Evolutionary conservation across 2,329 filamentous ascomycete genomes (phyloP), one percentile per base, ranked within the genome.

Genomic region (Fusarium compactum): DNA sequence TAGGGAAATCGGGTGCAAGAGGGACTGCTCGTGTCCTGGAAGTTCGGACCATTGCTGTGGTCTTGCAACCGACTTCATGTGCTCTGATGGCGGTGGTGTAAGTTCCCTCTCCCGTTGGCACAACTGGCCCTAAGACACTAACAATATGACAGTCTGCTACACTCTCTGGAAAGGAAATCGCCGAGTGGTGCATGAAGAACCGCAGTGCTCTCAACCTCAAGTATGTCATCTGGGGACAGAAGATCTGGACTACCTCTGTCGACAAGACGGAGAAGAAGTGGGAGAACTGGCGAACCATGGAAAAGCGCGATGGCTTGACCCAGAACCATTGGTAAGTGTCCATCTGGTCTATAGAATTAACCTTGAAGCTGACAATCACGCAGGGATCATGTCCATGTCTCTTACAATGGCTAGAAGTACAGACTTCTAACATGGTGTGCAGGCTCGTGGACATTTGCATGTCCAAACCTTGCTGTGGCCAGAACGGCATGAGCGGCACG

Each of bases 201-300:
- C 78, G 79, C 16, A 70, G 46, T 27, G 38, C 74, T 8, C 78
- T 84, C 10, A 80, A 81, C 60, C 73, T 85, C 70, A 85, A 83
- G 74, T 85, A 85, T 63, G 79, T 85, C 50, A 85, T 85, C 68
- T 85, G 83, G 83, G 84, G 83, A 20, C 83, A 85, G 76, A 80
- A 77, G 63, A 85, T 85, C 71, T 85, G 83, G 83, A 80, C 76
- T 52, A 73, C 79, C 7, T 76, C 74, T 27, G 66, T 72, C 41
- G 82, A 84, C 43, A 64, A 71, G 44, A 65, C 60, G 24, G 78
- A 80, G 40, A 79, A 76, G 67, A 62, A 76, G 20, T 85, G 83
- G 83, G 73, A 73, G 22, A 74, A 70, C 34, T 85, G 83, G 83
- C 77, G 80, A 30, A 70, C 70, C 34, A 83, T 84, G 81, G 80